Evolutionary conservation across 306 rosid species (phyloP).

Genomic region (Hippophae gyantsensis): DNA sequence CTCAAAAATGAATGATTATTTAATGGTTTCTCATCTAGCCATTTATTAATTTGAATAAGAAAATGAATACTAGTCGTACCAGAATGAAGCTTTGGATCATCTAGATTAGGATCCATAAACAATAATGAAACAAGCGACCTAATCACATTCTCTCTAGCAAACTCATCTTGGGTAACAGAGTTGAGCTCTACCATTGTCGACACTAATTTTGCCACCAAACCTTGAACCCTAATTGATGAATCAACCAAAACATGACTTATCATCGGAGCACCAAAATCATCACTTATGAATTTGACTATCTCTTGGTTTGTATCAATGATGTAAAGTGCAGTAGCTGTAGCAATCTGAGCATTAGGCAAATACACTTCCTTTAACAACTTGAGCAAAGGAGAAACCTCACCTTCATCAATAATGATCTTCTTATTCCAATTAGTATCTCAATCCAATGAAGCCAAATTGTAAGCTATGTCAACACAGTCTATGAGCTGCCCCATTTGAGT

Average conservation of each 20-base stretch:
- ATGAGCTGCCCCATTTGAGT: slow-evolving; percentile 66
- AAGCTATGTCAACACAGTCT: slow-evolving; percentile 63
- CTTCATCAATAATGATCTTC: slow-evolving; percentile 67
- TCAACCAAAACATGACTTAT: slow-evolving; percentile 58
- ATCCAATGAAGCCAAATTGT: slow-evolving; percentile 39
- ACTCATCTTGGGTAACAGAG: slow-evolving; percentile 48
- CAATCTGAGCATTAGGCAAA: slow-evolving; percentile 56
- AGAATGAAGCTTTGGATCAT: slow-evolving; percentile 36
- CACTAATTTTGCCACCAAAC: slow-evolving; percentile 48
- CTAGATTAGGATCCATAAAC: slow-evolving; percentile 52
- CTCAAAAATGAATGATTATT: not conserved
- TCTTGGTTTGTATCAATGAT: slow-evolving; percentile 36
- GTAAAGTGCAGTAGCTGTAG: slow-evolving; percentile 58
- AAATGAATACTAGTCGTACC: slow-evolving; percentile 47
- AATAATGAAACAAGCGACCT: slow-evolving; percentile 55
- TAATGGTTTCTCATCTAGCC: slow-evolving; percentile 10
- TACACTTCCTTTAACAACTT: slow-evolving; percentile 56
- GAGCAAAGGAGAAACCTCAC: slow-evolving; percentile 57
- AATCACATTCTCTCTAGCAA: slow-evolving; percentile 63
- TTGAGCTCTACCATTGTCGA: slow-evolving; percentile 54
- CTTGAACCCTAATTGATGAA: slow-evolving; percentile 54
- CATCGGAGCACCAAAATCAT: slow-evolving; percentile 35
- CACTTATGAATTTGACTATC: slow-evolving; percentile 28
- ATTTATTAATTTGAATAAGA: slow-evolving; percentile 41
- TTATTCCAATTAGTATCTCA: slow-evolving; percentile 48